Conservation (phyloP, 2,329 filamentous ascomycete species). For the Aureobasidium namibiae region DNA sequence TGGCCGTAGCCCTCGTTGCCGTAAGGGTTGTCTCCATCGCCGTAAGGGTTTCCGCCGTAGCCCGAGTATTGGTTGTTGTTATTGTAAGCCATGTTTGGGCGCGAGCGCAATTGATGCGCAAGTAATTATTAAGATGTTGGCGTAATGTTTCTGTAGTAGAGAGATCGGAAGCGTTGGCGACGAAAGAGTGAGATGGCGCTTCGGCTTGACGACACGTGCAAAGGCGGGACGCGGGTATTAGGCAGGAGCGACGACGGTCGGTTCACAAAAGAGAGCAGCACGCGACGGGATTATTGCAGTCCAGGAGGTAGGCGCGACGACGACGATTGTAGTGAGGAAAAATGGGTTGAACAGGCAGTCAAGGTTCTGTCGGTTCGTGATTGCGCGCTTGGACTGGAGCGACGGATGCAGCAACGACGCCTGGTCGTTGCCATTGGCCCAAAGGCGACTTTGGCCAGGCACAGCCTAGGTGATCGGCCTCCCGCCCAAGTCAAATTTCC, state of each 20-base stretch:
- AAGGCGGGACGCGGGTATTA: not conserved
- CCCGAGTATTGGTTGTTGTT: slow-evolving; percentile 46
- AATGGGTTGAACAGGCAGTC: slow-evolving; percentile 2
- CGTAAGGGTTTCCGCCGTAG: slow-evolving; percentile 54
- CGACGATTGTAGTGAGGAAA: slow-evolving; percentile 4
- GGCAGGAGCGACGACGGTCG: slow-evolving; percentile 9
- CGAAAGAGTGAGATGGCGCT: slow-evolving; percentile 4
- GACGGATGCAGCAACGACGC: slow-evolving; percentile 5
- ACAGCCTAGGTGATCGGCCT: slow-evolving; percentile 2
- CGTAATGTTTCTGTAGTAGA: not conserved
- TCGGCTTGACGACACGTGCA: not conserved
- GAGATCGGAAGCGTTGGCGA: not conserved
- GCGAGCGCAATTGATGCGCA: slow-evolving; percentile 10
- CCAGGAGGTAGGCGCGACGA: slow-evolving; percentile 8
- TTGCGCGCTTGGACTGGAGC: not conserved
- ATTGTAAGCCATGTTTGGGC: slow-evolving; percentile 46
- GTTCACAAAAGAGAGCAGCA: slow-evolving; percentile 8
- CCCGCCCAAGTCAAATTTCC: slow-evolving; percentile 1
- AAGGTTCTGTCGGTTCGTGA: slow-evolving; percentile 12
- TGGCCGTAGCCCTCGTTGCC: slow-evolving; percentile 33
- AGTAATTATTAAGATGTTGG: slow-evolving; percentile 11
- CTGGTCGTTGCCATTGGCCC: slow-evolving; percentile 1
- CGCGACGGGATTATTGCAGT: not conserved
- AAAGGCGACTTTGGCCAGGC: not conserved
- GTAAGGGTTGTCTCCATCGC: slow-evolving; percentile 48